These are phyloP conservation scores for Globisporangium abappressorium DNA, from an alignment of 352 stramenopile genomes.

Conservation along the genomic window DNA sequence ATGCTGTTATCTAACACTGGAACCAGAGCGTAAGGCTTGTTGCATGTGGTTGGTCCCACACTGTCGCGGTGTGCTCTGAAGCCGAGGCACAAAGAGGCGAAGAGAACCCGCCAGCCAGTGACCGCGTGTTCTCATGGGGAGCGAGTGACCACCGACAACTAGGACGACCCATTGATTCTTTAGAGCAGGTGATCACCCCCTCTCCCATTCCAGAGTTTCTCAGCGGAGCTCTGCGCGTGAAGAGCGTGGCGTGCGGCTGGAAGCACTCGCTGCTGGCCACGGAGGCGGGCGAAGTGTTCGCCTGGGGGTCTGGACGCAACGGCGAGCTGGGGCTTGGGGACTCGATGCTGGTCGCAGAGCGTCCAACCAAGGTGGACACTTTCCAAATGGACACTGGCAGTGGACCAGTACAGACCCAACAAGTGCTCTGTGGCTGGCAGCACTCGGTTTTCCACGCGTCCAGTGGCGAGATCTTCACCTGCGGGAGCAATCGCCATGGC, in stretches of 20 bases:
- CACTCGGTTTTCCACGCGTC: constrained; percentile 60
- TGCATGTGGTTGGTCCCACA: constrained; percentile 75
- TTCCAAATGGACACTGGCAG: constrained; percentile 9
- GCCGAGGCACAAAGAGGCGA: background rate
- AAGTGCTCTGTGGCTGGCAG: constrained; percentile 76
- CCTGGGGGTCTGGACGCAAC: constrained; percentile 72
- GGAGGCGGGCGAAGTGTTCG: constrained; percentile 40
- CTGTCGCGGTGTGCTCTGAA: constrained; percentile 35
- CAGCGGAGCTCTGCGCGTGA: constrained; percentile 26
- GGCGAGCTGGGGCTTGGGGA: constrained; percentile 68
- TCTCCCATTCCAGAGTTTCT: constrained; percentile 5
- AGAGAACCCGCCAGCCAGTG: background rate
- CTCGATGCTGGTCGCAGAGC: constrained; percentile 17
- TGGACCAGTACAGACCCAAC: background rate
- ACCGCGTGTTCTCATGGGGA: constrained; percentile 55
- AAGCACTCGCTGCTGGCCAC: constrained; percentile 75
- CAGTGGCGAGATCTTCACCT: constrained; percentile 43
- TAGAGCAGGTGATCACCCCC: background rate
- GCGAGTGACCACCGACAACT: constrained; percentile 49
- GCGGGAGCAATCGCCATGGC: constrained; percentile 75
- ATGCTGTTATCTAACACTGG: background rate
- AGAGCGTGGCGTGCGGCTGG: constrained; percentile 73
- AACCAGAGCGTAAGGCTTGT: constrained; percentile 31
- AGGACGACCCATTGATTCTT: constrained; percentile 22
- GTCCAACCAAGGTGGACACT: constrained; percentile 26